Evolutionary conservation across 768 basidiomycete genomes (phyloP), one percentile per base, ranked within the genome.

Genomic region (Pisolithus orientalis): DNA sequence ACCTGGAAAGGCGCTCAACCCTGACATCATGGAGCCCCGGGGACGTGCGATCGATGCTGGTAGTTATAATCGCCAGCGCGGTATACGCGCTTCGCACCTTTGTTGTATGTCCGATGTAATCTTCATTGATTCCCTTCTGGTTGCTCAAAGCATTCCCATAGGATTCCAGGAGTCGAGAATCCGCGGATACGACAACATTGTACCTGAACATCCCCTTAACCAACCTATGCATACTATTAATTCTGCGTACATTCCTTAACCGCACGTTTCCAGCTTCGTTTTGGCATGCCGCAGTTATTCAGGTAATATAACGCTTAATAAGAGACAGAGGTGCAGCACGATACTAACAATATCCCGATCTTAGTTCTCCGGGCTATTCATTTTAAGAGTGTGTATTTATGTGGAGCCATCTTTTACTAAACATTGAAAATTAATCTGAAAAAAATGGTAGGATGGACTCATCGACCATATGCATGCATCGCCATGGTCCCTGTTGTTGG

Each of bases 361-460:
- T 29, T 49, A 74, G 67, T 60, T 66, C 53, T 59, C 65, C 54
- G 72, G 73, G 13, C 57, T 67, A 28, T 62, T 65, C 47, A 64
- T 72, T 31, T 46, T 60, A 6, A 61, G 62, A 49, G 66, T 66
- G 48, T 53, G 59, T 48, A 42, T 25, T 46, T 31, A 17, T 27
- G 9, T 24, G 11, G 42, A 43, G 25, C 5, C 49, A 32, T 42
- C 21, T 53, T 32, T 53, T 14, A 13, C 34, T 13, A 34, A 14
- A 21, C 44, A 17, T 6, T 45, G 31, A 25, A 47, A n/a, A 14
- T 38, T 49, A 48, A 54, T 34, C 57, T 47, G 24, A 27, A 47
- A 34, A 34, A 37, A 53, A 28, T 56, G 50, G 14, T 42, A 65
- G 55, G 46, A 51, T 40, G 63, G 61, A 14, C 44, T 70, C 44